phyloP scores from a whole-genome alignment of 2,329 filamentous ascomycete genomes.

The Colletotrichum aenigma region DNA sequence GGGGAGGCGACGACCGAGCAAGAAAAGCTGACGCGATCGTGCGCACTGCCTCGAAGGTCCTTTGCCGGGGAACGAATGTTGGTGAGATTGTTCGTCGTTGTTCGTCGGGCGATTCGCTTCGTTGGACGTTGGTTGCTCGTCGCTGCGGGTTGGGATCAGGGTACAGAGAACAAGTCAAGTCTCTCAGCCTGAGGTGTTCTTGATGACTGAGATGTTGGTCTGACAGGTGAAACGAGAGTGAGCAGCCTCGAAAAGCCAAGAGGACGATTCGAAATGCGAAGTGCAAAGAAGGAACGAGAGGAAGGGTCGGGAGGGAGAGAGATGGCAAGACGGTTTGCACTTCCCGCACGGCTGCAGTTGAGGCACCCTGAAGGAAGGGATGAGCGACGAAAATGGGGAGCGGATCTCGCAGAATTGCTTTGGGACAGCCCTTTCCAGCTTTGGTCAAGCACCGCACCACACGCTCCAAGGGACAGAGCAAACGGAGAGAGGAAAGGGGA shows the following conservation, averaged over 20 bases:
- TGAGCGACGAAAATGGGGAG: not conserved
- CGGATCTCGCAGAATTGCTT: not conserved
- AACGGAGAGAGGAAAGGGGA: not conserved
- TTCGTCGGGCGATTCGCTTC: not conserved
- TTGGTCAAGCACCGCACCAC: not conserved
- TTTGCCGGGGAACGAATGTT: not conserved
- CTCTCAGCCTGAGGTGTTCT: not conserved
- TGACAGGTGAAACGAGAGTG: constrained; percentile 7
- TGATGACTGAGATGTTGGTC: not conserved
- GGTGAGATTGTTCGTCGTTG: not conserved
- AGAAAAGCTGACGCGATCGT: not conserved
- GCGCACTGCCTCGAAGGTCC: not conserved
- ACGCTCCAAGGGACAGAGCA: not conserved
- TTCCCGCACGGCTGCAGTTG: not conserved
- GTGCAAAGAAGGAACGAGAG: constrained; percentile 3
- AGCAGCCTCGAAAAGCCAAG: not conserved
- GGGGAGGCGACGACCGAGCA: not conserved
- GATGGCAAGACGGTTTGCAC: not conserved
- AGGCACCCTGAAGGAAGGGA: constrained; percentile 1
- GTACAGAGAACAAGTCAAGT: not conserved
- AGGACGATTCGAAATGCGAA: not conserved
- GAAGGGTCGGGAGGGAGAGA: not conserved
- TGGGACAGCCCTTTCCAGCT: not conserved
- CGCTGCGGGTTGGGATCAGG: not conserved
- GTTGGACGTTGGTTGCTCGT: not conserved